Evolutionary conservation across 805 yeast species (phyloP).

Genomic region (Brettanomyces naardenensis): DNA sequence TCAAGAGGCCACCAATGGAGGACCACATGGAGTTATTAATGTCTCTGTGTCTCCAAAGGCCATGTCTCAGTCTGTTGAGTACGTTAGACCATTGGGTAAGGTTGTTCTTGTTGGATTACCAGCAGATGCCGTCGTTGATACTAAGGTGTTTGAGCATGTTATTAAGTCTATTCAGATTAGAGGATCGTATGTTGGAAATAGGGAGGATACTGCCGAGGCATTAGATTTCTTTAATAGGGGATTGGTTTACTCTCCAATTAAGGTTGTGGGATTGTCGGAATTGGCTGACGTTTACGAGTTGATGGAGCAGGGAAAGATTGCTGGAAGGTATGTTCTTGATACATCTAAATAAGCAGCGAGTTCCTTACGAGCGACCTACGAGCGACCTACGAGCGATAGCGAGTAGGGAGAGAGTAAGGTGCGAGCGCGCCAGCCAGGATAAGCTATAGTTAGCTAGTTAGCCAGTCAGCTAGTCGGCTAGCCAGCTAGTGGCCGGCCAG

Average conservation of each 20-base stretch:
- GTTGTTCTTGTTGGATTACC: slow-evolving; percentile 69
- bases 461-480: too few relatives aligned
- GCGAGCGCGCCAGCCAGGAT: too few relatives aligned
- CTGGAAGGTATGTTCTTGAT: slow-evolving; percentile 88
- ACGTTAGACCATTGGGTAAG: slow-evolving; percentile 53
- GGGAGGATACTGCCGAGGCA: slow-evolving; percentile 79
- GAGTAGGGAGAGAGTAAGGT: too few relatives aligned
- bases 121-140: slow-evolving; percentile 65
- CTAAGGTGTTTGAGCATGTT: slow-evolving; percentile 68
- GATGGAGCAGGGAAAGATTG: slow-evolving; percentile 82
- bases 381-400: too few relatives aligned
- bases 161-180: slow-evolving; percentile 63
- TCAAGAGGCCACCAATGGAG: slow-evolving; percentile 38
- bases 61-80: slow-evolving; percentile 47
- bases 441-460: too few relatives aligned
- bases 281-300: slow-evolving; percentile 61
- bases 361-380: too few relatives aligned
- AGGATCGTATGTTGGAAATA: slow-evolving; percentile 88
- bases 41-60: slow-evolving; percentile 52
- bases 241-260: slow-evolving; percentile 55
- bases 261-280: slow-evolving; percentile 69
- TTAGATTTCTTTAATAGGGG: slow-evolving; percentile 67
- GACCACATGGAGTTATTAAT: slow-evolving; percentile 63
- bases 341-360: slow-evolving; percentile 56
- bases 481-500: too few relatives aligned